Evolutionary conservation across 2,329 filamentous ascomycete genomes (phyloP), one percentile per base, ranked within the genome.

Genomic region (Anthostomella pinea): DNA sequence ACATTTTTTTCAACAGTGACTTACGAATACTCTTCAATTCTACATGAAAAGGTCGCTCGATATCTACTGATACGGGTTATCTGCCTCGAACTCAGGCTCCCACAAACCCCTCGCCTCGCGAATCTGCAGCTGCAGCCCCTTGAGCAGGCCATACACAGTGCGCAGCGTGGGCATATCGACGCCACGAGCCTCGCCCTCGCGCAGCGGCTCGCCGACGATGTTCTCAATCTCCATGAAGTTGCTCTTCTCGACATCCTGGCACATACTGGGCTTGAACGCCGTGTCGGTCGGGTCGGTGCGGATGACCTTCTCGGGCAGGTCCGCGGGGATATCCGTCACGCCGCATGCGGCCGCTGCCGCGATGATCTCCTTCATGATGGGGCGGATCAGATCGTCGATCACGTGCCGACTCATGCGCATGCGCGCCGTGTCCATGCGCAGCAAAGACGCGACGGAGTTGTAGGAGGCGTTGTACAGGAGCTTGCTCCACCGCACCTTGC

Each of bases 191-290:
- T 67, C 65, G 0, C 67, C 76, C 46, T 73, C 74, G 3, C 70
- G 58, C 29, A 79, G 41, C n/a, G 75, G 73, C 58, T 79, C 75
- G 2, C 75, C 75, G 3, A 79, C 54, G 22, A 79, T 65, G 43
- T 70, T 75, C 51, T 79, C 74, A 30, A 69, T 66, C 53, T 81
- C 76, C 40, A 75, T 71, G 34, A 67, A 72, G 48, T 76, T 77
- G 11, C 73, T 29, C 48, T 77, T 77, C 22, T 64, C 58, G 6
- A 68, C 56, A 54, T 80, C 76, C 41, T 71, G 67, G 11, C 67
- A 59, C 75, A 79, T 79, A 45, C 72, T 76, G 0, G 74, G 76
- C 42, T 64, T 62, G 43, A 74, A 64, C 24, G 66, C 69, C 27
- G 66, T 65, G 29, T 69, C 66, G 14, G 69, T 55, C 0, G 72